Base-by-base conservation (phyloP, 2,329 filamentous ascomycete species). In the Epichloe aotearoae region DNA sequence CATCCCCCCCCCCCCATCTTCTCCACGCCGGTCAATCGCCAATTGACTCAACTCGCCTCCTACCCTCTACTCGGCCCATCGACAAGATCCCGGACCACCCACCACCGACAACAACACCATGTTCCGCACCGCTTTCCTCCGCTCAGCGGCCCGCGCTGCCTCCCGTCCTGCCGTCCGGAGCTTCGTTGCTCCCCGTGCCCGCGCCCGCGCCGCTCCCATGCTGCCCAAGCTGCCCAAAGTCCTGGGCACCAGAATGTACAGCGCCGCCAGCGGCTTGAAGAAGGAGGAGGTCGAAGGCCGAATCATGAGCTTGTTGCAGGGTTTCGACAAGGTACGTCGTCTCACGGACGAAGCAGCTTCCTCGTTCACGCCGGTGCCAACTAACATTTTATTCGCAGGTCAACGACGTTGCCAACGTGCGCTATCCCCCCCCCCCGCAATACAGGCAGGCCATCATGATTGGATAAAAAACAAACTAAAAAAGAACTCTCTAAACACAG, bases 261-360 rank as follows among this genome's bases (percentile, higher is more conserved):
- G 90, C 59, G 86, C 91, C 50, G 83, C 79, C 54, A 80, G 83
- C 57, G 83, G 84, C 59, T 80, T 97, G 58, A 77, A 80, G 63
- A 84, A 89, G 76, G 76, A 83, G 52, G 88, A 95, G 74, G 86
- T 95, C 52, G 84, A 94, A 74, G 88, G 87, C 54, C 82, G 91
- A 67, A 96, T 97, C 77, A 79, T 95, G 69, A 86, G 88, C 71
- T 76, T 98, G 64, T 72, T 98, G 71, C 85, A 89, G 74, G 91
- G 90, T 69, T 98, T 97, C 69, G 93, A 98, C 76, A 98, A 98
- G 86, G 68, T 70, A 34, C 19, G 47, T 45, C 17, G n/a, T 47
- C 12, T 11, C 45, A 12, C 11, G 19, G 6, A 12, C 26, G 26
- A 26, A 8, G 26, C 7, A 26, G 26, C 26, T 26, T 8, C 26